Conservation (phyloP, 2,329 filamentous ascomycete genomes). For the Cladosporium sp. region DNA sequence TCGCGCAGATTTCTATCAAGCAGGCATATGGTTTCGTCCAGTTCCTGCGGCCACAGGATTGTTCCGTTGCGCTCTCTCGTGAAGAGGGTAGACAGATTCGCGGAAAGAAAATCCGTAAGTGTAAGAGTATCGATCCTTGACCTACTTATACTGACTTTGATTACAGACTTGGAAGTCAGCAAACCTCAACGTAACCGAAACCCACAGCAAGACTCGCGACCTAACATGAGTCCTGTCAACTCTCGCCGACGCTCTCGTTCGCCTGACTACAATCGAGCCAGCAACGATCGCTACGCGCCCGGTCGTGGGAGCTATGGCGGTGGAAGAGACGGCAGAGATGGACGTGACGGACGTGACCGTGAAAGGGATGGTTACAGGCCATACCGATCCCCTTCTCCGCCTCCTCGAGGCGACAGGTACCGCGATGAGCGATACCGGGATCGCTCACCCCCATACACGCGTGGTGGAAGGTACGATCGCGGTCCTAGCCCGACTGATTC, state of each 20-base stretch:
- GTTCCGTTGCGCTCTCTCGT: conserved; percentile 70
- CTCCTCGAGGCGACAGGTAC: conserved; percentile 10
- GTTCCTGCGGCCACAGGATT: conserved; percentile 77
- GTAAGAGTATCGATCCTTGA: not conserved
- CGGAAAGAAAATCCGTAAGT: conserved; percentile 91
- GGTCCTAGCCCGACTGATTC: conserved; percentile 60
- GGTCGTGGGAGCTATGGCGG: conserved; percentile 40
- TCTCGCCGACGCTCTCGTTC: conserved; percentile 57
- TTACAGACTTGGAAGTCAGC: conserved; percentile 80
- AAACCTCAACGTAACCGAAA: conserved; percentile 68
- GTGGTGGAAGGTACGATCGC: conserved; percentile 39
- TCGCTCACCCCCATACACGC: conserved; percentile 45
- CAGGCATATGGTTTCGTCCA: conserved; percentile 97
- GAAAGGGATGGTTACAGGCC: conserved; percentile 61
- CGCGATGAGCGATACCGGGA: conserved; percentile 39
- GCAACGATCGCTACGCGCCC: conserved; percentile 28
- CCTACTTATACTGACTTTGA: conserved; percentile 35
- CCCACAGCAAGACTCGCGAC: conserved; percentile 23
- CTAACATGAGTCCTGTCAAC: conserved; percentile 24
- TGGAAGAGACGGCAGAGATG: conserved; percentile 51
- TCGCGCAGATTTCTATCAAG: conserved; percentile 95
- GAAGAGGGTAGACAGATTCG: conserved; percentile 81
- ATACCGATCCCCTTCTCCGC: conserved; percentile 50
- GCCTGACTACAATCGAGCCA: conserved; percentile 59
- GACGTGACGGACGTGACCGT: conserved; percentile 28